phyloP scores from a whole-genome alignment of 2,329 filamentous ascomycete species.

The Aspergillus fructus region DNA sequence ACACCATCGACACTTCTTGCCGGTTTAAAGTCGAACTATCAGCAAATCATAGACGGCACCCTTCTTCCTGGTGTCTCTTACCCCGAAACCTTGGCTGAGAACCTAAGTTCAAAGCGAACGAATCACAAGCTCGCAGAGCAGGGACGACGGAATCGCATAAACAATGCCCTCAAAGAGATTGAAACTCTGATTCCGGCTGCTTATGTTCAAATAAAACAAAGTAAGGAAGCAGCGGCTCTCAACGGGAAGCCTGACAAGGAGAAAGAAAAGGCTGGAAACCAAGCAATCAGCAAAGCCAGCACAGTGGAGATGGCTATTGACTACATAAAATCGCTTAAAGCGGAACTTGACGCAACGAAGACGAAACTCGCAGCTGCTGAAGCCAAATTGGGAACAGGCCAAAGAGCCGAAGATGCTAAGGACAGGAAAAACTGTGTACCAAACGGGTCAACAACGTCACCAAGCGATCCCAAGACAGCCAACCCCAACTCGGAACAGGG shows the following conservation, averaged over 20 bases:
- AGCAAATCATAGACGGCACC: slow-evolving; percentile 93
- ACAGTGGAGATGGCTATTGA: slow-evolving; percentile 97
- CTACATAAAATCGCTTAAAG: slow-evolving; percentile 83
- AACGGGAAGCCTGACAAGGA: slow-evolving; percentile 46
- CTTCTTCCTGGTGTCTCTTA: slow-evolving; percentile 87
- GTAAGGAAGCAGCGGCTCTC: slow-evolving; percentile 38
- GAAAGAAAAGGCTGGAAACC: slow-evolving; percentile 49
- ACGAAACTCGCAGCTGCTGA: slow-evolving; percentile 65
- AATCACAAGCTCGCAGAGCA: slow-evolving; percentile 98
- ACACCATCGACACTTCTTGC: slow-evolving; percentile 74
- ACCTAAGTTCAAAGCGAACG: slow-evolving; percentile 91
- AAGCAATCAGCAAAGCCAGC: slow-evolving; percentile 85
- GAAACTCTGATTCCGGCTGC: slow-evolving; percentile 73
- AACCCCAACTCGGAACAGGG: not conserved
- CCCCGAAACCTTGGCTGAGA: slow-evolving; percentile 85
- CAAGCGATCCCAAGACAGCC: not conserved
- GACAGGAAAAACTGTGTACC: slow-evolving; percentile 10
- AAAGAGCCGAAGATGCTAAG: not conserved
- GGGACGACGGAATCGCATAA: slow-evolving; percentile 91
- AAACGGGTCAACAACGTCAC: not conserved
- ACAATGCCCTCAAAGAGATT: slow-evolving; percentile 88
- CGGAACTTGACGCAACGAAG: slow-evolving; percentile 67
- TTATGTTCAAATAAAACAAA: slow-evolving; percentile 44
- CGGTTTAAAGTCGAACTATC: slow-evolving; percentile 88
- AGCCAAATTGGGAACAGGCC: slow-evolving; percentile 49